phyloP scores from a whole-genome alignment of 768 basidiomycete species.

The Xanthoconium purpureum region DNA sequence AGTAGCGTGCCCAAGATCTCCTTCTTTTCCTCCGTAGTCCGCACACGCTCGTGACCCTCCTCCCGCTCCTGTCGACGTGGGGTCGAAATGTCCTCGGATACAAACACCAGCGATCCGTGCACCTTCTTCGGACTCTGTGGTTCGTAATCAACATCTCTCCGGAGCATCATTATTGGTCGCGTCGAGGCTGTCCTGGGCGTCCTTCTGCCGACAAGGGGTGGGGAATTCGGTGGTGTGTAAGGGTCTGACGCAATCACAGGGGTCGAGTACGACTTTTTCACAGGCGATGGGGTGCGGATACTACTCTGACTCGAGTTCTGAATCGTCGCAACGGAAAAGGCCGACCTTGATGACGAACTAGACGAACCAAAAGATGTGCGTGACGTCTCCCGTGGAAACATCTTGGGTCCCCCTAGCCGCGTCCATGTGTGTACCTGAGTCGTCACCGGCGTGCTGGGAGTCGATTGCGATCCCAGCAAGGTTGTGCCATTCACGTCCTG shows the following conservation, averaged over 20 bases:
- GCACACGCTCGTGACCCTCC: slow-evolving; percentile 25
- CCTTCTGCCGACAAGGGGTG: slow-evolving; percentile 28
- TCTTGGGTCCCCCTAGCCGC: slow-evolving; percentile 18
- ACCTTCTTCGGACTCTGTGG: slow-evolving; percentile 70
- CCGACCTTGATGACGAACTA: slow-evolving; percentile 34
- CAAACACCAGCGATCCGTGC: slow-evolving; percentile 30
- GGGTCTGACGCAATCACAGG: slow-evolving; percentile 17
- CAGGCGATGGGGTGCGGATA: slow-evolving; percentile 39
- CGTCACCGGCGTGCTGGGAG: slow-evolving; percentile 31
- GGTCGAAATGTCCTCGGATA: slow-evolving; percentile 22
- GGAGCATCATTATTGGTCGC: slow-evolving; percentile 61
- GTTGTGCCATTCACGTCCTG: slow-evolving; percentile 1
- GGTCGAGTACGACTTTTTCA: slow-evolving; percentile 35
- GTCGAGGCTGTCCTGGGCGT: slow-evolving; percentile 25
- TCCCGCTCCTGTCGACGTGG: slow-evolving; percentile 9
- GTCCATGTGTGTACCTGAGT: slow-evolving; percentile 25
- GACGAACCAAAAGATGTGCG: slow-evolving; percentile 21
- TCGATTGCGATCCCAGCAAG: slow-evolving; percentile 27
- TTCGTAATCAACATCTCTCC: slow-evolving; percentile 68
- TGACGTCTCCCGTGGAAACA: slow-evolving; percentile 24
- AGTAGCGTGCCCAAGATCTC: slow-evolving; percentile 75
- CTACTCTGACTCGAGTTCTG: slow-evolving; percentile 30
- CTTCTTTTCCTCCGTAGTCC: slow-evolving; percentile 82
- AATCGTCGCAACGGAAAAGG: slow-evolving; percentile 41
- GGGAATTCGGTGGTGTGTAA: slow-evolving; percentile 24